Evolutionary conservation across 768 basidiomycete genomes (phyloP).

Genomic region (Hirschioporus abietinus): DNA sequence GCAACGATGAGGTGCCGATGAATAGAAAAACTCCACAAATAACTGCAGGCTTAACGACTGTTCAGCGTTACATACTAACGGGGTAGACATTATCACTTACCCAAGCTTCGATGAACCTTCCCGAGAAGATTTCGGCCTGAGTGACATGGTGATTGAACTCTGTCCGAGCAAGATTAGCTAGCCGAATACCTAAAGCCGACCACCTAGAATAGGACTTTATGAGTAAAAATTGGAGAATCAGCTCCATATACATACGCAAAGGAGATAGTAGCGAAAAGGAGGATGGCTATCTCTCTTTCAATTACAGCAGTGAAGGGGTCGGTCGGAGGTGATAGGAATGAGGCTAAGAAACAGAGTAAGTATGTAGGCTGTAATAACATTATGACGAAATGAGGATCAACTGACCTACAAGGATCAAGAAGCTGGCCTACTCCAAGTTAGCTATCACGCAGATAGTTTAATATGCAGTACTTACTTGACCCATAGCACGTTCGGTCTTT

Average conservation of each 20-base stretch:
- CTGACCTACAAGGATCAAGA: conserved; percentile 58
- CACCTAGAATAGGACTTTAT: conserved; percentile 39
- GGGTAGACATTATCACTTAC: conserved; percentile 21
- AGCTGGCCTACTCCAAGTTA: conserved; percentile 42
- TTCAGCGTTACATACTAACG: conserved; percentile 20
- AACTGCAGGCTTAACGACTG: conserved; percentile 41
- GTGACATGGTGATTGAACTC: conserved; percentile 35
- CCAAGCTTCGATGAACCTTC: conserved; percentile 50
- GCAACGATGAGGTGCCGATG: conserved; percentile 47
- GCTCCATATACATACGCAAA: conserved; percentile 51
- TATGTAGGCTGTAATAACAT: not conserved
- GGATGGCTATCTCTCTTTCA: conserved; percentile 56
- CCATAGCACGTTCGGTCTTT: conserved; percentile 40
- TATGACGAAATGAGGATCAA: not conserved
- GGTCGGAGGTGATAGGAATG: conserved; percentile 60
- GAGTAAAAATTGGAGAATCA: not conserved
- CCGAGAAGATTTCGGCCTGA: conserved; percentile 36
- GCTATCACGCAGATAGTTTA: not conserved
- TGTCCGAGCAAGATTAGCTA: conserved; percentile 52
- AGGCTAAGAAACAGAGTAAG: conserved; percentile 30
- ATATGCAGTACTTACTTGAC: conserved; percentile 38
- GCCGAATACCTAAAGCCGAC: conserved; percentile 57
- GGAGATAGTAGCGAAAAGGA: conserved; percentile 40
- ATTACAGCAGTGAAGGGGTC: conserved; percentile 66
- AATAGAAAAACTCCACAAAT: conserved; percentile 62